Percentiles rank a stretch among this genome's conserved stretches.
Evolutionary conservation across 257 asterid species (phyloP).

Genomic region (Petrea volubilis): DNA sequence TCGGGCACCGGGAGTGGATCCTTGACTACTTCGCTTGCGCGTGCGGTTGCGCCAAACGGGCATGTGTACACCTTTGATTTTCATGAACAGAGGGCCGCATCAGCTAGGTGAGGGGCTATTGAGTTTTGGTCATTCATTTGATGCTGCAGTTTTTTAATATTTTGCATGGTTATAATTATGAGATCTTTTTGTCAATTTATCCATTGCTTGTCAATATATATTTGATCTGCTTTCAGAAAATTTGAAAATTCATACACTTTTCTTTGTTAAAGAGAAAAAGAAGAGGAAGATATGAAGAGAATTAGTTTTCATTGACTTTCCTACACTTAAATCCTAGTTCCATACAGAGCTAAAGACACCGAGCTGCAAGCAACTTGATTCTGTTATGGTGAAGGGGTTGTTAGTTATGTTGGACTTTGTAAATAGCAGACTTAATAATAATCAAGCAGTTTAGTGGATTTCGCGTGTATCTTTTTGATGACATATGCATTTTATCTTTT

Average conservation of each 20-base stretch:
- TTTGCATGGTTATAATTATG: not conserved
- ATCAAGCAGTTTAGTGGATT: not conserved
- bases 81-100: conserved; percentile 93
- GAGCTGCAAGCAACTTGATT: not conserved
- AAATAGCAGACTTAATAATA: not conserved
- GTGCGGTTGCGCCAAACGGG: conserved; percentile 83
- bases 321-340: not conserved
- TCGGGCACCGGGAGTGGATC: conserved; percentile 99
- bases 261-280: not conserved
- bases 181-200: not conserved
- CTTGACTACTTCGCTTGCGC: conserved; percentile 81
- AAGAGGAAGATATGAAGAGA: not conserved
- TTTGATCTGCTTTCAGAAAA: not conserved
- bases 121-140: not conserved
- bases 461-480: conserved; percentile 2
- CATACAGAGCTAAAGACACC: not conserved
- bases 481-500: not conserved
- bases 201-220: not conserved
- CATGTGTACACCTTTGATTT: conserved; percentile 92
- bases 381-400: not conserved
- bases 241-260: not conserved
- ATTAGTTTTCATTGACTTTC: not conserved
- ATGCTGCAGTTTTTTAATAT: not conserved
- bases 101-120: conserved; percentile 65
- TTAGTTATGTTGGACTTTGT: not conserved